Conservation (phyloP, 352 stramenopile genomes). For the Globisporangium spinosum region DNA sequence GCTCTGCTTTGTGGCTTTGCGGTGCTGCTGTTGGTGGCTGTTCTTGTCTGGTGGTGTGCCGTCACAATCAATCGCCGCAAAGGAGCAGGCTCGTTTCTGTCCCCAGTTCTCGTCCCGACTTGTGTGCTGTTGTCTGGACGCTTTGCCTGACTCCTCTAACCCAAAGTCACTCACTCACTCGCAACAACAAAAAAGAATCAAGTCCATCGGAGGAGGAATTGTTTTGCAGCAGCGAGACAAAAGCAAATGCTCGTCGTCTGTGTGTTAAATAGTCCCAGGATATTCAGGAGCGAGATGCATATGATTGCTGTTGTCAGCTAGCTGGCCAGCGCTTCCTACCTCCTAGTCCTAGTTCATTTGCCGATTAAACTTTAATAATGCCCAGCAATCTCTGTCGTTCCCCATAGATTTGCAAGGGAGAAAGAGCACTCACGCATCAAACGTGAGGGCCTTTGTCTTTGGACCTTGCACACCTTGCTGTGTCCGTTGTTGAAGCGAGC, state of each 20-base stretch:
- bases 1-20: neutral
- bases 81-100: neutral
- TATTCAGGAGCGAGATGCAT: too few species aligned
- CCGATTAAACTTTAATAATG: too few species aligned
- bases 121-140: neutral
- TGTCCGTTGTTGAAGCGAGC: neutral
- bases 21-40: neutral
- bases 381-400: too few species aligned
- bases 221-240: neutral
- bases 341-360: too few species aligned
- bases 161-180: neutral
- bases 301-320: too few species aligned
- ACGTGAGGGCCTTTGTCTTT: too few species aligned
- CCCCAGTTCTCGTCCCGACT: neutral
- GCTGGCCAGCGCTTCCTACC: too few species aligned
- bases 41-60: neutral
- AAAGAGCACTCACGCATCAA: too few species aligned
- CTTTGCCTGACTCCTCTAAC: neutral
- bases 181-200: neutral
- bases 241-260: neutral
- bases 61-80: neutral
- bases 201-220: neutral
- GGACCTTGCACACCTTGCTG: too few species aligned
- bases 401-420: too few species aligned
- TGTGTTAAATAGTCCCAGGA: neutral